Base-by-base conservation (phyloP, 192 early-diverging fungal genomes). In the Martensiomyces pterosporus region DNA sequence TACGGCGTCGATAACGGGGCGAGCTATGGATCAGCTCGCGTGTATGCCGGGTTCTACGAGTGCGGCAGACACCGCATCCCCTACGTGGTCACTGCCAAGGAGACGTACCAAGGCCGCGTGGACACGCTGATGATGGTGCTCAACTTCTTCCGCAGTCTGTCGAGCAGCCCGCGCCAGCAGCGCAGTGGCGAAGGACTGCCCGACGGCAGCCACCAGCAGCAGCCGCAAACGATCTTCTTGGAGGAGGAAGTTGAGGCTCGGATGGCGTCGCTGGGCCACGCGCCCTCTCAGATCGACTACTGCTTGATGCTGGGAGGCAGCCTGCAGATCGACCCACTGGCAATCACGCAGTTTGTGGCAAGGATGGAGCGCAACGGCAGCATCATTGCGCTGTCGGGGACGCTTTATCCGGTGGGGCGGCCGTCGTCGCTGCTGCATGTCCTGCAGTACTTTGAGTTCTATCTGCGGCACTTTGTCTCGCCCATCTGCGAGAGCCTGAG, bases 21-120 rank as follows among this genome's bases (percentile, higher is more conserved):
- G 24, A 39, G 59, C 19, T 63, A 58, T 38, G 60, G 64, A 32
- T 49, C 60, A 14, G 68, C 68, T 24, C 68, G 68, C 18, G 88
- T 97, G 33, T 96, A 94, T 57, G 90, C 90, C 24, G 96, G 96
- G 27, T 76, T 91, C 25, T 94, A 95, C 58, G 92, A 96, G 60
- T 78, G 83, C 48, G 84, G 85, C 18, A 88, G 93, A 4, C 91
- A 90, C 47, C 79, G 80, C 19, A 92, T 98, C 8, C 92, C 94
- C 1, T 97, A 92, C 53, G 84, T 97, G 43, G 90, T 99, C 9
- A 82, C 93, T 5, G 94, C 85, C 49, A 99, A 99, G 68, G 70
- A 74, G 32, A 33, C 58, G 19, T 51, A 51, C 43, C 64, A 66
- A 50, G 70, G 70, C 10, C 37, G 51, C 12, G 64, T 67, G 6